A percentile compares a stretch with the other conserved stretches of the same genome.
Evolutionary conservation across 2,329 filamentous ascomycete species (phyloP).

Genomic region (Ophiocordyceps robertsii): DNA sequence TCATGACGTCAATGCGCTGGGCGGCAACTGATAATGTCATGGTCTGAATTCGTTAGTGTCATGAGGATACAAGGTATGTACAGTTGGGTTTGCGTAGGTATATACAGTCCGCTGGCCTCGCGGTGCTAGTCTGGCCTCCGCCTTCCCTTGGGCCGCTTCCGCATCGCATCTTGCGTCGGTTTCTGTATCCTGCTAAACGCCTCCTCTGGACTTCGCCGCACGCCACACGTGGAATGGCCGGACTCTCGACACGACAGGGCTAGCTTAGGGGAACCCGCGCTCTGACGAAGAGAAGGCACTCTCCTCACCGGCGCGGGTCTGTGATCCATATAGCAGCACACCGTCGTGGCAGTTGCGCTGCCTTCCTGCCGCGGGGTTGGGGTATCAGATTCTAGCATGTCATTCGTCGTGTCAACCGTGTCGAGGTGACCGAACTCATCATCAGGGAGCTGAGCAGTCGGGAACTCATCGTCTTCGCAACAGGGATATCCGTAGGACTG

Average conservation of each 20-base stretch:
- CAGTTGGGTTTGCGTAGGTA: slow-evolving; percentile 22
- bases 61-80: slow-evolving; percentile 23
- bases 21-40: not conserved
- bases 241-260: slow-evolving; percentile 15
- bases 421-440: slow-evolving; percentile 19
- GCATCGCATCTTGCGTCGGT: slow-evolving; percentile 23
- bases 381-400: slow-evolving; percentile 28
- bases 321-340: slow-evolving; percentile 23
- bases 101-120: slow-evolving; percentile 22
- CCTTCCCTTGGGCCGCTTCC: slow-evolving; percentile 26
- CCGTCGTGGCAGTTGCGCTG: slow-evolving; percentile 5
- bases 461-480: slow-evolving; percentile 21
- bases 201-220: slow-evolving; percentile 33
- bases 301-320: slow-evolving; percentile 18
- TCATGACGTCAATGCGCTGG: not conserved
- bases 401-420: slow-evolving; percentile 10
- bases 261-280: slow-evolving; percentile 21
- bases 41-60: slow-evolving; percentile 3
- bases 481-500: slow-evolving; percentile 17
- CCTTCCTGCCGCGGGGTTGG: slow-evolving; percentile 27
- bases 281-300: slow-evolving; percentile 18
- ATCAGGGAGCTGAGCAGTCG: slow-evolving; percentile 25
- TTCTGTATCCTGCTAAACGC: slow-evolving; percentile 34
- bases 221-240: slow-evolving; percentile 11
- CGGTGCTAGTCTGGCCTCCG: slow-evolving; percentile 25